These are phyloP conservation scores for Talaromyces sp. DNA, from an alignment of 2,329 filamentous ascomycete species.

Conservation along the genomic window DNA sequence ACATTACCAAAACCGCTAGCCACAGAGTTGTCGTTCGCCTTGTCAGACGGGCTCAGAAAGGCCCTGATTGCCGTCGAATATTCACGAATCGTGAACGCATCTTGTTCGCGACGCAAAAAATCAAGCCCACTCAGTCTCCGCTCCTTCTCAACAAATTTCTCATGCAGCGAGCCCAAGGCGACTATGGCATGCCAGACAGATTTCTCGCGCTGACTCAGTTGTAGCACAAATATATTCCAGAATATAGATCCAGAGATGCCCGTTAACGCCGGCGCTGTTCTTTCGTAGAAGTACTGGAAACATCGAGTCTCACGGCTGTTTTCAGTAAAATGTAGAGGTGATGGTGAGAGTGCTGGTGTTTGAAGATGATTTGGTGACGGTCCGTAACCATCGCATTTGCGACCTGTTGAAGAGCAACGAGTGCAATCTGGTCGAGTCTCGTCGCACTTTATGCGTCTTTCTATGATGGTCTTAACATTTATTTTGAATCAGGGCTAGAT, in stretches of 20 bases:
- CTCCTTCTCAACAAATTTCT: slow-evolving; percentile 21
- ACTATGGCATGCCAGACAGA: slow-evolving; percentile 28
- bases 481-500: not conserved
- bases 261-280: slow-evolving; percentile 27
- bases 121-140: not conserved
- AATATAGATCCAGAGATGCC: slow-evolving; percentile 28
- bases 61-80: slow-evolving; percentile 12
- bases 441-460: slow-evolving; percentile 32
- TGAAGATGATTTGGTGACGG: not conserved
- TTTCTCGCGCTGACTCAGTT: slow-evolving; percentile 26
- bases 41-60: not conserved
- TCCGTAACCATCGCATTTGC: slow-evolving; percentile 33
- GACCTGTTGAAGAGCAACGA: slow-evolving; percentile 31
- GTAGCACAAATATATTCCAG: slow-evolving; percentile 27
- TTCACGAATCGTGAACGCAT: slow-evolving; percentile 9
- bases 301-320: slow-evolving; percentile 27
- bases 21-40: too few relatives aligned
- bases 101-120: not conserved
- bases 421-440: slow-evolving; percentile 29
- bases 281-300: slow-evolving; percentile 32
- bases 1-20: not conserved
- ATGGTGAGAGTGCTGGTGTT: not conserved
- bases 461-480: slow-evolving; percentile 13
- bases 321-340: not conserved
- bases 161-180: slow-evolving; percentile 29